These are phyloP conservation scores for Ceratocystis huliohia DNA, from an alignment of 2,329 filamentous ascomycete genomes.

Conservation along the genomic window DNA sequence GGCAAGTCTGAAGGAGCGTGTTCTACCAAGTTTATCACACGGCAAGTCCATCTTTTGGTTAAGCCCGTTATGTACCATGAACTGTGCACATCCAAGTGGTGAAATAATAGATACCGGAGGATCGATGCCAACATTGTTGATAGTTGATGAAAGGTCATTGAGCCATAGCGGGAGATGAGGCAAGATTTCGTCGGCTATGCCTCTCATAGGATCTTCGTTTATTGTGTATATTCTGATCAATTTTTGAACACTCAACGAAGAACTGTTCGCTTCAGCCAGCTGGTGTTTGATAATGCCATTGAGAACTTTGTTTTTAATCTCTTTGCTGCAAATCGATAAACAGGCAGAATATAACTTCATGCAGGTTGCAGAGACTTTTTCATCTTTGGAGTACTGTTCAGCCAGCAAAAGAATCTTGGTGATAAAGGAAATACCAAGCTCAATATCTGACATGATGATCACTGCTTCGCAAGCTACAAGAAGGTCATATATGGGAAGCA, in stretches of 20 bases:
- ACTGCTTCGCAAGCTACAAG: neutral
- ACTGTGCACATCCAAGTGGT: slow-evolving; percentile 55
- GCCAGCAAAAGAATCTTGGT: slow-evolving; percentile 4
- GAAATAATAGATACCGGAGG: slow-evolving; percentile 62
- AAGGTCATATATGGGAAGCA: neutral
- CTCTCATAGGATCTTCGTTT: neutral
- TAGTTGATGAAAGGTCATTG: slow-evolving; percentile 39
- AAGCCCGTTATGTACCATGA: slow-evolving; percentile 53
- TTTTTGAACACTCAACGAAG: neutral
- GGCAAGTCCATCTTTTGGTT: slow-evolving; percentile 50
- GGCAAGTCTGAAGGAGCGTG: slow-evolving; percentile 61
- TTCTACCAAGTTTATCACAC: slow-evolving; percentile 57
- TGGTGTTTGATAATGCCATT: neutral
- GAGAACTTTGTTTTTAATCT: neutral
- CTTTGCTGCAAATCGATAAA: neutral
- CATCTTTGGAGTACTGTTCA: neutral
- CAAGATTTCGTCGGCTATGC: slow-evolving; percentile 18
- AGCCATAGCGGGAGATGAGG: slow-evolving; percentile 52
- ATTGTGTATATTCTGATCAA: slow-evolving; percentile 30
- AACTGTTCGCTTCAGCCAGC: neutral
- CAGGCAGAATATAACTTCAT: neutral
- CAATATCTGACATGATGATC: neutral
- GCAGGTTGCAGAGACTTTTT: neutral
- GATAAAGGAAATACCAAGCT: neutral
- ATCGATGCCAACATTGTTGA: slow-evolving; percentile 41